Base-by-base conservation (phyloP, 768 basidiomycete species). In the Podaxis carcinomalis region DNA sequence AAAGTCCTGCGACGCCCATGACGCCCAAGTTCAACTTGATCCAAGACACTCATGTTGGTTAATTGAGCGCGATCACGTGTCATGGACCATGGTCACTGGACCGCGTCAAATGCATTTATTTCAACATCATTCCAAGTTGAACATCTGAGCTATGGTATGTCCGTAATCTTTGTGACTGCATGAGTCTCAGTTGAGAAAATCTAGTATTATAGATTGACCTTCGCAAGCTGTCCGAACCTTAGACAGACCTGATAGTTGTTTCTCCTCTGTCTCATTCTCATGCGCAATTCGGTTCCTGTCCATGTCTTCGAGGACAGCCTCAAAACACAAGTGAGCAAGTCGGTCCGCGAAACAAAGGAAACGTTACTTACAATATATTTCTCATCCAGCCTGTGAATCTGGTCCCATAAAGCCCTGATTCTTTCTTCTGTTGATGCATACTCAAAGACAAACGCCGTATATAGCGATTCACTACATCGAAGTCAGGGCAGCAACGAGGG, bases 1-100 rank as follows among this genome's bases (percentile, higher is more conserved):
- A 82, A 59, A 82, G 69, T 47, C 80, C 80, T 62, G 80, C 69
- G 51, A 82, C 80, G 32, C 81, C 81, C 80, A 80, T 82, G 50
- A 51, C 9, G 56, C 56, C 6, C 9, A 54, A 36, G 46, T 49
- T 35, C 44, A 32, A 47, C 25, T 28, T 44, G 5, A 16, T 6
- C 16, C 16, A 21, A 21, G 14, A 55, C 23, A 32, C 7, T 42
- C 23, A 27, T 42, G 11, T 16, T 46, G 25, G 49, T 51, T 44
- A 42, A 59, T 57, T 57, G 56, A 57, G 50, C 57, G 47, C 57
- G 57, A 25, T 39, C 57, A 57, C 47, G 47, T 57, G 57, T 16
- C 7, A 32, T 32, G 7, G 2, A 32, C 9, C 9, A 9, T 9
- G 32, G 32, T 32, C 32, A 32, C 32, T 32, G 32, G 32, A 32